Conservation (phyloP, 352 stramenopile species). For the Aphanomyces euteiches region DNA sequence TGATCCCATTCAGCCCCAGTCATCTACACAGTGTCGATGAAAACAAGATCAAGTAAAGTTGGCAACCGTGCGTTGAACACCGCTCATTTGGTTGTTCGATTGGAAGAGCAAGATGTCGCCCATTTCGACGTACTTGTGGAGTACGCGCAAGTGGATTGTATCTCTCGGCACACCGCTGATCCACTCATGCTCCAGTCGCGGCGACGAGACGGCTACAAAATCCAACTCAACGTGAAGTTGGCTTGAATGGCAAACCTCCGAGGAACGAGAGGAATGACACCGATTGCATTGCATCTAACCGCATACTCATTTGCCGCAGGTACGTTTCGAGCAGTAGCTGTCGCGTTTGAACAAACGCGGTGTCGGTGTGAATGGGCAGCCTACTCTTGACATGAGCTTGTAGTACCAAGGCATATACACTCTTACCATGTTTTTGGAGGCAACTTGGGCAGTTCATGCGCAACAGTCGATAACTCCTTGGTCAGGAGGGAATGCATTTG, state of each 20-base stretch:
- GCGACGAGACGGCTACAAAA: constrained; percentile 19
- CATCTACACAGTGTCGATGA: background rate
- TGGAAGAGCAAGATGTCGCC: constrained; percentile 26
- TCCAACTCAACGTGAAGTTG: background rate
- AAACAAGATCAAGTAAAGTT: background rate
- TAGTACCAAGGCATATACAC: too few species aligned
- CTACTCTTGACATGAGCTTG: background rate
- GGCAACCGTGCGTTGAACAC: constrained; percentile 15
- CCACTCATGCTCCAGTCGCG: constrained; percentile 18
- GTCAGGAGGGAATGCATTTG: background rate
- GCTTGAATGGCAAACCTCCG: background rate
- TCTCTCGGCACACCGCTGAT: constrained; percentile 15
- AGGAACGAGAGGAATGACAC: constrained; percentile 23
- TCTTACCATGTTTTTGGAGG: constrained; percentile 24
- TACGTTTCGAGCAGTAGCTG: constrained; percentile 5
- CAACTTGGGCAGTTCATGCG: background rate
- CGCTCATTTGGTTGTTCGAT: constrained; percentile 26
- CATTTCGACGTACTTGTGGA: constrained; percentile 4
- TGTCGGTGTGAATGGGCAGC: constrained; percentile 12
- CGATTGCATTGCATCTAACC: constrained; percentile 8
- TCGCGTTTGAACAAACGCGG: background rate
- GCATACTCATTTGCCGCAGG: constrained; percentile 1
- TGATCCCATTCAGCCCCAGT: constrained; percentile 28
- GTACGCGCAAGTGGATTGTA: constrained; percentile 17
- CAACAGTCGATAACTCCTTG: background rate